phyloP scores from a whole-genome alignment of 2,329 filamentous ascomycete genomes.

The Elsinoe perseae region DNA sequence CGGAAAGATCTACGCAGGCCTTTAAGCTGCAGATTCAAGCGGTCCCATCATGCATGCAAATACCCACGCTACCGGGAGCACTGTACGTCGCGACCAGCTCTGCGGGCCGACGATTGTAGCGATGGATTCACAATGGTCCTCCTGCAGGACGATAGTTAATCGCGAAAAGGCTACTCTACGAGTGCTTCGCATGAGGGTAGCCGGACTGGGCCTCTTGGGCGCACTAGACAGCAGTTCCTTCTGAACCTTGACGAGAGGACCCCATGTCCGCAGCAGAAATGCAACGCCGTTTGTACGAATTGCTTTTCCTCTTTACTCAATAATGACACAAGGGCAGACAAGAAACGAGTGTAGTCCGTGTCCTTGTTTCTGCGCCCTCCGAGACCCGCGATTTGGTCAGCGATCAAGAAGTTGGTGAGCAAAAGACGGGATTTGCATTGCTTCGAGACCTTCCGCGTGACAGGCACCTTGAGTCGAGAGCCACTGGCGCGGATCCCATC shows the following conservation, averaged over 20 bases:
- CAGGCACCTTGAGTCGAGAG: neutral
- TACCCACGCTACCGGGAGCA: slow-evolving; percentile 9
- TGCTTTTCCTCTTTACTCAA: neutral
- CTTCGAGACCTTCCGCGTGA: slow-evolving; percentile 7
- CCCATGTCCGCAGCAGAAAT: neutral
- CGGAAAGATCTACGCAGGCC: neutral
- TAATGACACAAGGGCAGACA: neutral
- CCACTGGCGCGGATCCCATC: slow-evolving; percentile 12
- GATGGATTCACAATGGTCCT: slow-evolving; percentile 5
- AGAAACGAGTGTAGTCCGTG: neutral
- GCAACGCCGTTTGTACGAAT: neutral
- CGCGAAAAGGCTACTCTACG: slow-evolving; percentile 6
- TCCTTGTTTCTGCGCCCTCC: neutral
- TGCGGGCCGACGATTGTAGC: slow-evolving; percentile 9
- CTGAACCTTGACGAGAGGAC: neutral
- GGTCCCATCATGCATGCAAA: neutral
- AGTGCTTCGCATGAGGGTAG: slow-evolving; percentile 2
- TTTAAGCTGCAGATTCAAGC: neutral
- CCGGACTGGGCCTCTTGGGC: neutral
- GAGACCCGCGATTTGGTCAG: neutral
- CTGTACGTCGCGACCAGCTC: neutral
- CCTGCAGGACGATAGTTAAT: slow-evolving; percentile 1
- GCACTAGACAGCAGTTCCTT: slow-evolving; percentile 1
- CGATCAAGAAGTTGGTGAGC: neutral
- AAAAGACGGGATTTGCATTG: neutral